Percentiles rank a stretch among this genome's conserved stretches.
Conservation (phyloP, 2,329 filamentous ascomycete genomes). For the Seiridium cupressi region DNA sequence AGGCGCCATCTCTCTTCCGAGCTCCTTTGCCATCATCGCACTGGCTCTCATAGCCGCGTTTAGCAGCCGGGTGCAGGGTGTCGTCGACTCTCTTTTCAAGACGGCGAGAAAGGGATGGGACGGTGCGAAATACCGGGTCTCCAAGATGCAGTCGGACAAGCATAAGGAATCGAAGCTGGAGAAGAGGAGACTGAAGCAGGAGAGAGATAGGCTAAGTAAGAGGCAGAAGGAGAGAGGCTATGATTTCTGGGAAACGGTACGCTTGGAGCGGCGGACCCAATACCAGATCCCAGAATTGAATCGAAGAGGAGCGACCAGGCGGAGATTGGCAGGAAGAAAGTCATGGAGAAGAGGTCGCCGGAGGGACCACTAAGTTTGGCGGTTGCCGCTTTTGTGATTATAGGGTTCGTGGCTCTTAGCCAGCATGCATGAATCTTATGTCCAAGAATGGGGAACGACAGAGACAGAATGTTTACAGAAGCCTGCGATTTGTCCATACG, state of each 20-base stretch:
- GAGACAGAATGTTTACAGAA: too few species aligned
- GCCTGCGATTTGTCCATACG: too few species aligned
- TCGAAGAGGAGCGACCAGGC: constrained; percentile 17
- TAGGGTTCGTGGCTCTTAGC: too few species aligned
- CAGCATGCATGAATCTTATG: too few species aligned
- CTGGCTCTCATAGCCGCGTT: constrained; percentile 55
- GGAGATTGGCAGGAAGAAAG: constrained; percentile 12
- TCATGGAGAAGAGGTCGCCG: constrained; percentile 16
- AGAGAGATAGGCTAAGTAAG: constrained; percentile 15
- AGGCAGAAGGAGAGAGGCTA: constrained; percentile 30
- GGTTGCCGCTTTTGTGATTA: too few species aligned
- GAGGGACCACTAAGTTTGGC: not conserved
- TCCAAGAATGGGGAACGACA: too few species aligned
- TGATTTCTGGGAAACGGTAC: constrained; percentile 39
- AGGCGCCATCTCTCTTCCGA: constrained; percentile 46
- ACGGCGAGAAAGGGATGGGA: constrained; percentile 7
- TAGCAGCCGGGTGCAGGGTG: constrained; percentile 41
- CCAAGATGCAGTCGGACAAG: constrained; percentile 24
- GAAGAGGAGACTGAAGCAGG: constrained; percentile 17
- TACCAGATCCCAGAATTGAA: constrained; percentile 39
- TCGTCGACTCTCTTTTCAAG: constrained; percentile 24
- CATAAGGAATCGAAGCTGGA: constrained; percentile 21
- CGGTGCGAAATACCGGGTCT: constrained; percentile 13
- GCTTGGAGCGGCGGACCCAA: constrained; percentile 23
- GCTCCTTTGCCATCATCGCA: constrained; percentile 46